These are phyloP conservation scores for Verticillium dahliae DNA, from an alignment of 2,329 filamentous ascomycete species.

Conservation along the genomic window DNA sequence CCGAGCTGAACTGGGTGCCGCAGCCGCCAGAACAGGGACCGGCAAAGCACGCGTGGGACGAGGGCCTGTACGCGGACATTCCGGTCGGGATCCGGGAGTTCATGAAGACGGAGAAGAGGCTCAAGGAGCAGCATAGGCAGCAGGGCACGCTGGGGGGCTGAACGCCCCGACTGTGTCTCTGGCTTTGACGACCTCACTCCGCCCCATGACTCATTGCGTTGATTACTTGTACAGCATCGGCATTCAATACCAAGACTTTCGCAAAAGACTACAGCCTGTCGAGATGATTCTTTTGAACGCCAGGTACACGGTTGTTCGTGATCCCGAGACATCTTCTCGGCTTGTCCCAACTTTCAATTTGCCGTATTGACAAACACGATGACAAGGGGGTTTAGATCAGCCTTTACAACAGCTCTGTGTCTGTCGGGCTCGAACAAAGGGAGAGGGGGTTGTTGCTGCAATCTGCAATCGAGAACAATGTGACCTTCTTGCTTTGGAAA, in stretches of 20 bases:
- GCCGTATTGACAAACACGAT: too few species aligned
- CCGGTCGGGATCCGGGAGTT: constrained; percentile 94
- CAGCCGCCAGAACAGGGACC: constrained; percentile 26
- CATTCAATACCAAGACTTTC: not conserved
- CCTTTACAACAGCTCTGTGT: too few species aligned
- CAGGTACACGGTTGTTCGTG: too few species aligned
- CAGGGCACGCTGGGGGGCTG: constrained; percentile 44
- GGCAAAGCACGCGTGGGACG: constrained; percentile 49
- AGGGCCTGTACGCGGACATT: constrained; percentile 70
- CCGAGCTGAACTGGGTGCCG: constrained; percentile 59
- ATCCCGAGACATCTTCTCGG: too few species aligned
- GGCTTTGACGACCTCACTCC: not conserved
- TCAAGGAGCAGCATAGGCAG: constrained; percentile 67
- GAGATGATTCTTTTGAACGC: not conserved
- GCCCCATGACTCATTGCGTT: not conserved
- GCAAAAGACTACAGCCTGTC: not conserved
- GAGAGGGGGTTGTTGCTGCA: too few species aligned
- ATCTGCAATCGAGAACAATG: too few species aligned
- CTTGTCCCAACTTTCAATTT: too few species aligned
- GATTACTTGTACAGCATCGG: not conserved
- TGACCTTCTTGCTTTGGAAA: too few species aligned
- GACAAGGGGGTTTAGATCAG: too few species aligned
- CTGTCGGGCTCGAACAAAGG: too few species aligned
- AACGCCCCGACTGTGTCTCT: constrained; percentile 1
- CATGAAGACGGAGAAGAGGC: constrained; percentile 90